Conservation (phyloP, 1,139 yeast genomes). For the Lodderomyces pseudojiufengensis region DNA sequence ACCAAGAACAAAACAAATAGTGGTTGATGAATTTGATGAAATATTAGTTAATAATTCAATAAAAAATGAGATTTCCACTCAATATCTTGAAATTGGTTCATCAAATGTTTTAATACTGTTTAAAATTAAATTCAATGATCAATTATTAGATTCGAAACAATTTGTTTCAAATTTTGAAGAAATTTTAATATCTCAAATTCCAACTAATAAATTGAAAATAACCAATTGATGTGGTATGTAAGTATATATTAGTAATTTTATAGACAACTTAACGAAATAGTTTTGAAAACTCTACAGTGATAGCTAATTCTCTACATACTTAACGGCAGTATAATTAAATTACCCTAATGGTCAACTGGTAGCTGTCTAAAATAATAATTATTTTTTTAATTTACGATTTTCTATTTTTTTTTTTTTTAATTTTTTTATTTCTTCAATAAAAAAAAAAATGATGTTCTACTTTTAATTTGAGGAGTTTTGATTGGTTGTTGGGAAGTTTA, state of each 20-base stretch:
- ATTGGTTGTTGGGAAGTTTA: no score
- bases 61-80: conserved; percentile 1
- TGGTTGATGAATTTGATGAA: conserved; percentile 37
- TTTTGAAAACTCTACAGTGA: not conserved
- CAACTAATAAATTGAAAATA: conserved; percentile 19
- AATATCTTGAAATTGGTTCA: conserved; percentile 7
- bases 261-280: not conserved
- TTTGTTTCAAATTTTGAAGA: conserved; percentile 35
- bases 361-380: no score
- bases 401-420: no score
- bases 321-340: no score
- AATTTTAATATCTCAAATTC: conserved; percentile 30
- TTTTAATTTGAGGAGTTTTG: no score
- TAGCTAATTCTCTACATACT: not conserved
- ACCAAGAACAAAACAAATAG: not conserved
- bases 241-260: no score
- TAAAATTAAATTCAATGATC: conserved; percentile 37
- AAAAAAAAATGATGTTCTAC: no score
- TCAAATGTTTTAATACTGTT: conserved; percentile 41
- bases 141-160: conserved; percentile 32
- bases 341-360: no score
- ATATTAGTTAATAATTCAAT: conserved; percentile 36
- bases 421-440: no score
- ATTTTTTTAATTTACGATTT: conserved; percentile 4
- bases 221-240: conserved; percentile 9